Base-by-base conservation (phyloP, 306 rosid species). In the Dryas octopetala region DNA sequence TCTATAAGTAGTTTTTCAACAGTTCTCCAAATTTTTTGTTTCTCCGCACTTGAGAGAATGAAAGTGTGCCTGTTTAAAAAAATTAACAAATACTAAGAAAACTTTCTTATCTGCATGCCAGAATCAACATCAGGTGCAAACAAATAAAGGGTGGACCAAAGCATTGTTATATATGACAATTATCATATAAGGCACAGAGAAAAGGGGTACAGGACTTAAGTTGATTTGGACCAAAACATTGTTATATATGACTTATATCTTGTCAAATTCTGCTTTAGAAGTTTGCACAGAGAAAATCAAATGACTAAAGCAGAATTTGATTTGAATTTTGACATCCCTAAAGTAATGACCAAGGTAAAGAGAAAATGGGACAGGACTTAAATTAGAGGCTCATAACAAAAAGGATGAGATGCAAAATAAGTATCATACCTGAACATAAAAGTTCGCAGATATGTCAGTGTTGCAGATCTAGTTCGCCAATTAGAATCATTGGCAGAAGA, bases 381-480 rank as follows among this genome's bases (percentile, higher is more conserved):
- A 41, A 17, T 6, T 41, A 70, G 17, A 53, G 61, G 43, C 11
- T 6, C 23, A 8, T 44, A 62, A 71, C 15, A 11, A 53, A 63
- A 23, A 52, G 57, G 40, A 74, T 23, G 66, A 19, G 50, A 68
- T 14, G 78, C 58, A 67, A 73, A 26, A 43, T 26, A 62, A 64
- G 76, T 65, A 75, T 71, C 77, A 73, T 85, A 95, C 99, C 99
- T 95, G 83, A 80, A 92, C 99, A 95, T 95, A 88, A 95, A 95
- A 74, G 96, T 88, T 8, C 97, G 92, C 80, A 95, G 85, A 84
- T 85, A 95, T 10, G 99, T 95, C 86, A 95, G 81, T 13, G 98
- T 90, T 23, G 97, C 97, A 77, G 98, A 95, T 80, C 99, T 90
- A 28, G 88, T 89, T 72, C 99, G 88, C 98, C 99, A 95, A 83